Base-by-base conservation (phyloP, 768 basidiomycete genomes). In the Termitomyces sp. region DNA sequence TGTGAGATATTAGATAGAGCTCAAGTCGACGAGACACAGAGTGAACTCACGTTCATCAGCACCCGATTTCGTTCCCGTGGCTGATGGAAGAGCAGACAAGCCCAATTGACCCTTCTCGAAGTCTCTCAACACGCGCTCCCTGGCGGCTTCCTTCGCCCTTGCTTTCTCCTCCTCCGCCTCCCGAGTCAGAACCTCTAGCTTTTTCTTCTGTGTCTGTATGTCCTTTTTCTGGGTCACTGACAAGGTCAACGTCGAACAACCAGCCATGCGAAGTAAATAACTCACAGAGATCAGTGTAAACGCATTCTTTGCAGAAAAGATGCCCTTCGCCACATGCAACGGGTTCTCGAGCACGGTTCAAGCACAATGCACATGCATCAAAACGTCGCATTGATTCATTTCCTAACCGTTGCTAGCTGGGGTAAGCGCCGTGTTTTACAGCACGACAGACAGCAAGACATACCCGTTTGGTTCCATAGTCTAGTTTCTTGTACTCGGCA, bases 301-400 rank as follows among this genome's bases (percentile, higher is more conserved):
- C 88, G 64, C 97, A 98, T 73, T 98, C 96, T 67, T 89, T 92
- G 79, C 97, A 99, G 69, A 94, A 98, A 23, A 98, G 63, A 71
- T 98, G 97, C 0, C 97, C 97, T 50, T 90, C 81, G 28, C 76
- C 70, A 65, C 97, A 98, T 11, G 87, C 82, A 34, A 95, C 76
- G 0, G 96, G 93, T 51, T 94, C 88, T 47, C 90, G 76, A 5
- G 91, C 94, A 41, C 81, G 79, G 53, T 91, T 85, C 35, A 97
- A 75, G 69, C 96, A 99, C 14, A 97, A 80, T 5, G 89, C 80
- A 67, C 97, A 98, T 1, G 92, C 86, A 69, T 97, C 92, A 68
- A 97, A 94, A 51, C 82, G 82, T 39, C 93, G 85, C 89, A 95
- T 92, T 11, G 89, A 94, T 70, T 97, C 94, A 67, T 91, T 89